Base-by-base conservation (phyloP, 352 stramenopile genomes). In the Pythium aquatile region DNA sequence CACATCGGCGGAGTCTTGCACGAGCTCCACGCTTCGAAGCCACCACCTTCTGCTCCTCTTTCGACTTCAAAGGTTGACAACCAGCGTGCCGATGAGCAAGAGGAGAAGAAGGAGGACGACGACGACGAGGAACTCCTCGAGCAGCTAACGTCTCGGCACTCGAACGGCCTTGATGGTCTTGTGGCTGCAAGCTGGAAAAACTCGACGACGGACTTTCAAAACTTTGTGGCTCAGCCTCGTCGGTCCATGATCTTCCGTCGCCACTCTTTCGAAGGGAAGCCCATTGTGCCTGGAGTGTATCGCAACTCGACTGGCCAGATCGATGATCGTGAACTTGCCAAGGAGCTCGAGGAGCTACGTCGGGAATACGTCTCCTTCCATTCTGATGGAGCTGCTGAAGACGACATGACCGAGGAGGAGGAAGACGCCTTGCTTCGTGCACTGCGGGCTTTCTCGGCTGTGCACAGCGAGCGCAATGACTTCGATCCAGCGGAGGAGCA, bases 1-100 rank as follows among this genome's bases (percentile, higher is more conserved):
- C 87, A 92, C 58, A 71, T 94, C 32, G 30, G 35, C 17, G 10
- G 26, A 1, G 53, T 63, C 16, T 46, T 70, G 24, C 49, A 55
- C 14, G 28, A 28, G 2, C 58, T 58, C 13, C 47, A 32, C 2
- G 3, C 10, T n/a, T 7, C 30, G 11, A 39, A 32, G 10, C 16
- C n/a, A 1, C 9, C 24, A 3, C 4, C 20, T 17, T 3, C 16
- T 29, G 24, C 20, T 8, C 24, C 44, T 29, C 4, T 2, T 4
- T 28, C 44, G 17, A 4, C 20, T 51, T 29, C 44, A 3, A 51
- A 51, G n/a, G 11, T 51, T 6, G 44, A 51, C 17, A 51, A 51
- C 6, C 53, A 20, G 33, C 11, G 47, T 9, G 28, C 33, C 39
- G 28, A 47, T 2, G 7, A 63, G 11, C 17, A 20, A 9, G 58